These are phyloP conservation scores for Phoma sp. DNA, from an alignment of 2,329 filamentous ascomycete species.

Conservation along the genomic window DNA sequence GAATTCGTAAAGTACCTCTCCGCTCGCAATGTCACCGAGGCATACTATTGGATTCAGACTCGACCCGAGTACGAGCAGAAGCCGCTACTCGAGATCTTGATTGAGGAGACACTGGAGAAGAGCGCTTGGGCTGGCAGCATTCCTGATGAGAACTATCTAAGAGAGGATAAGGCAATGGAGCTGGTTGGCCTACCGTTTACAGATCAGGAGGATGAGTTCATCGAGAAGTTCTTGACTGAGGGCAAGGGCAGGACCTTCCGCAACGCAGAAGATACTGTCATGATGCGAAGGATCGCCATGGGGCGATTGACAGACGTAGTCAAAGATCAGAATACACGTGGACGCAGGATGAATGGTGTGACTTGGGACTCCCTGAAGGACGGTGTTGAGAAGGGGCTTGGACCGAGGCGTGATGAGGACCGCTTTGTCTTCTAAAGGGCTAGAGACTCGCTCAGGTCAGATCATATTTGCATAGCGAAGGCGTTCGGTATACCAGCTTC, in stretches of 20 bases:
- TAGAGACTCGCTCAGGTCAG: neutral
- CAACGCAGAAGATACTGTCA: slow-evolving; percentile 73
- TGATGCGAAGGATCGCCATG: slow-evolving; percentile 74
- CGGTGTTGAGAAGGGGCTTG: slow-evolving; percentile 45
- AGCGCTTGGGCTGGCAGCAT: slow-evolving; percentile 18
- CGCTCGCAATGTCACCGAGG: slow-evolving; percentile 70
- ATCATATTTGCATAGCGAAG: slow-evolving; percentile 16
- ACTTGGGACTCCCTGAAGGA: slow-evolving; percentile 57
- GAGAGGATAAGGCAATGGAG: slow-evolving; percentile 67
- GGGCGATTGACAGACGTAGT: slow-evolving; percentile 62
- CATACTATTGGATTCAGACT: slow-evolving; percentile 73
- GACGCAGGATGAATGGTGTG: slow-evolving; percentile 56
- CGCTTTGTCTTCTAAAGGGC: slow-evolving; percentile 20
- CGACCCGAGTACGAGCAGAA: slow-evolving; percentile 67
- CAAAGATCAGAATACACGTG: slow-evolving; percentile 36
- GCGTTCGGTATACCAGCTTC: slow-evolving; percentile 2
- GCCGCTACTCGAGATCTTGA: slow-evolving; percentile 69
- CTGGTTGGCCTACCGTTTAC: slow-evolving; percentile 76
- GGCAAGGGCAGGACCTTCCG: slow-evolving; percentile 69
- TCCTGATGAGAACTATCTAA: slow-evolving; percentile 27
- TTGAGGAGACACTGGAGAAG: slow-evolving; percentile 50
- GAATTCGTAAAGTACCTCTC: slow-evolving; percentile 74
- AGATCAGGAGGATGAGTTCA: slow-evolving; percentile 72
- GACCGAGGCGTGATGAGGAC: slow-evolving; percentile 39
- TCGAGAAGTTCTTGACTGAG: slow-evolving; percentile 69